These are phyloP conservation scores for Talaromyces liani DNA, from an alignment of 495 filamentous ascomycete genomes.

Conservation along the genomic window DNA sequence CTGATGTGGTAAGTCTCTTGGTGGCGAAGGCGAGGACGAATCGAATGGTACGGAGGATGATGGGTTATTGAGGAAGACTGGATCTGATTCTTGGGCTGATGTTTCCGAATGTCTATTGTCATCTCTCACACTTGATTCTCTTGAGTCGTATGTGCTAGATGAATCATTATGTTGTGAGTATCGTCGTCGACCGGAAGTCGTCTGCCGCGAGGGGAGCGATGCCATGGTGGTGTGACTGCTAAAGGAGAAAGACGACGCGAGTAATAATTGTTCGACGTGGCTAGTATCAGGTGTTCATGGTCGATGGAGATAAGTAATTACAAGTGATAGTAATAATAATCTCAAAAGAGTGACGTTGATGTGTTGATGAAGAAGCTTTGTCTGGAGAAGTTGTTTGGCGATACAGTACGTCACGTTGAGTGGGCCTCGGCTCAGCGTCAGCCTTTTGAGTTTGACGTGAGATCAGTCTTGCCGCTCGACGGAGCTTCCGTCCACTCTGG, in stretches of 20 bases:
- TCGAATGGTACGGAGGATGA: slow-evolving; percentile 7
- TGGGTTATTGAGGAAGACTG: slow-evolving; percentile 36
- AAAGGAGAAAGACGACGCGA: not conserved
- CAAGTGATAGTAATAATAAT: not conserved
- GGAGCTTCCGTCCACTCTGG: not conserved
- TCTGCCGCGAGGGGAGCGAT: slow-evolving; percentile 27
- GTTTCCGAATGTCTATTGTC: not conserved
- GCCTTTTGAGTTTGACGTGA: not conserved
- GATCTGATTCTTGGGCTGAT: slow-evolving; percentile 29
- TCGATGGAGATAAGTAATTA: not conserved
- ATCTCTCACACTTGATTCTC: not conserved
- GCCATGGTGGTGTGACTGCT: slow-evolving; percentile 22
- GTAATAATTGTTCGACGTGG: not conserved
- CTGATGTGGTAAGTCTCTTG: not conserved
- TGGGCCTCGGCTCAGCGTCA: not conserved
- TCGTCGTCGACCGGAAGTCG: slow-evolving; percentile 22
- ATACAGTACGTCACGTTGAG: slow-evolving; percentile 1
- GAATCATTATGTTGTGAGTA: slow-evolving; percentile 13
- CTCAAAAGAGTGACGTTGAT: not conserved
- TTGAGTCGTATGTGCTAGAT: not conserved
- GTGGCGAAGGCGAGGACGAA: slow-evolving; percentile 10
- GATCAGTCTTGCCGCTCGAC: not conserved
- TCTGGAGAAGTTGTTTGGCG: not conserved
- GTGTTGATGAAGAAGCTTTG: not conserved
- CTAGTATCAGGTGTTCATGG: not conserved